Conservation (phyloP, 441 rosid genomes). For the Lagerstroemia fauriei region DNA sequence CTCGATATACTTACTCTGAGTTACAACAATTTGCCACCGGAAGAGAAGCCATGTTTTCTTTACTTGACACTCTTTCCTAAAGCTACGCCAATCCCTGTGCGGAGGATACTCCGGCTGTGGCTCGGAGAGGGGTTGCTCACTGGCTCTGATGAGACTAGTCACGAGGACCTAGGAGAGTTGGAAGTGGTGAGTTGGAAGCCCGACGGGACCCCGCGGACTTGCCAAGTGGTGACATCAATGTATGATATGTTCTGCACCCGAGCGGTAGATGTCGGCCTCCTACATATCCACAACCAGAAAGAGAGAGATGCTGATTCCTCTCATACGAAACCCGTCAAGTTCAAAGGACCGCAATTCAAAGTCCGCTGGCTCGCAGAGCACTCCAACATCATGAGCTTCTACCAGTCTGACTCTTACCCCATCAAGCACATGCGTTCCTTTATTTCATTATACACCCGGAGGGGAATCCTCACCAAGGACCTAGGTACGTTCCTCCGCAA, state of each 20-base stretch:
- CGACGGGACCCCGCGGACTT: background rate
- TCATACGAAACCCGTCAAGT: too few species aligned
- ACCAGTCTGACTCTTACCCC: background rate
- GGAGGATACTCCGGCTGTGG: constrained; percentile 23
- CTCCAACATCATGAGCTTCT: background rate
- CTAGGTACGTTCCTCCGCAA: background rate
- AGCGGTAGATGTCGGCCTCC: background rate
- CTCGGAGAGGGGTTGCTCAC: background rate
- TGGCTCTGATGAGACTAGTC: background rate
- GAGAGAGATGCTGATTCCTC: background rate
- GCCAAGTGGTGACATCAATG: background rate
- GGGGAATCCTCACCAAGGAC: constrained; percentile 8
- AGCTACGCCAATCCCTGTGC: background rate
- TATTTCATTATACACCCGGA: background rate
- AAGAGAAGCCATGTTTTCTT: constrained; percentile 19
- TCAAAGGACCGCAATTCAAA: background rate
- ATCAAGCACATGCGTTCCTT: background rate
- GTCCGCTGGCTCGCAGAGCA: background rate
- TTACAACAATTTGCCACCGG: background rate
- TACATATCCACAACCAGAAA: background rate
- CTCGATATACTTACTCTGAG: background rate
- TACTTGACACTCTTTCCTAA: constrained; percentile 20
- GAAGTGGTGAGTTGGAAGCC: constrained; percentile 12
- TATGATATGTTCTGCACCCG: background rate
- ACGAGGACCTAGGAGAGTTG: background rate